These are phyloP conservation scores for Mediolabrus comicus DNA, from an alignment of 108 stramenopile genomes.

Conservation along the genomic window DNA sequence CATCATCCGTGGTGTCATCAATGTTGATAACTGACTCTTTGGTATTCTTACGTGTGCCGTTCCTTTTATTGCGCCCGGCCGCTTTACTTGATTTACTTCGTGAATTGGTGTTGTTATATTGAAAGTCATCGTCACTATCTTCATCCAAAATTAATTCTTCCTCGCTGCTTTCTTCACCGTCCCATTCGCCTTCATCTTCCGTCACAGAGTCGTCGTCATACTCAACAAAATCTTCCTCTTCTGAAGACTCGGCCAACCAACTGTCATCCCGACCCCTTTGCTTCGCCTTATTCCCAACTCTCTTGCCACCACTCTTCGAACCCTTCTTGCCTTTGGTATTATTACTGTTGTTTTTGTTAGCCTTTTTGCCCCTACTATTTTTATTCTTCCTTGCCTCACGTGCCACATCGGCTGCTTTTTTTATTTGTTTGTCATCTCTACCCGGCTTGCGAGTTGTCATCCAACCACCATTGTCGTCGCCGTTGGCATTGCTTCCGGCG, in stretches of 20 bases:
- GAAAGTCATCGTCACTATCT: conserved; percentile 14
- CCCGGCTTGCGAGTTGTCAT: conserved; percentile 63
- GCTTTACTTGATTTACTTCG: conserved; percentile 7
- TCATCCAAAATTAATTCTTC: conserved; percentile 39
- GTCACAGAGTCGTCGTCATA: conserved; percentile 30
- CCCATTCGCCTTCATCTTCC: conserved; percentile 12
- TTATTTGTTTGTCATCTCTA: conserved; percentile 59
- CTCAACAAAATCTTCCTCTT: conserved; percentile 43
- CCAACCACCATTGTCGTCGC: conserved; percentile 46
- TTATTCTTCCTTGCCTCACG: not conserved
- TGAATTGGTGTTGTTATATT: not conserved
- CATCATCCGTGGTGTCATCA: conserved; percentile 26
- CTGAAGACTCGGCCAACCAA: conserved; percentile 14
- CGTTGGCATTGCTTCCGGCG: conserved; percentile 10
- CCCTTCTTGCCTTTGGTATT: not conserved
- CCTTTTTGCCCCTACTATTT: not conserved
- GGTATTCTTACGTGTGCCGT: not conserved
- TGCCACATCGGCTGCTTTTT: conserved; percentile 26
- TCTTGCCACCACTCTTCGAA: conserved; percentile 1
- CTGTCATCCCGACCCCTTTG: conserved; percentile 7
- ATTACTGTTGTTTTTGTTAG: not conserved
- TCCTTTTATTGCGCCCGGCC: not conserved
- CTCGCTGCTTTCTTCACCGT: conserved; percentile 18
- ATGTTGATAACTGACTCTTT: not conserved
- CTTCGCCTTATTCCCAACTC: conserved; percentile 3